phyloP scores from a whole-genome alignment of 441 rosid species.

The Croton setiger region DNA sequence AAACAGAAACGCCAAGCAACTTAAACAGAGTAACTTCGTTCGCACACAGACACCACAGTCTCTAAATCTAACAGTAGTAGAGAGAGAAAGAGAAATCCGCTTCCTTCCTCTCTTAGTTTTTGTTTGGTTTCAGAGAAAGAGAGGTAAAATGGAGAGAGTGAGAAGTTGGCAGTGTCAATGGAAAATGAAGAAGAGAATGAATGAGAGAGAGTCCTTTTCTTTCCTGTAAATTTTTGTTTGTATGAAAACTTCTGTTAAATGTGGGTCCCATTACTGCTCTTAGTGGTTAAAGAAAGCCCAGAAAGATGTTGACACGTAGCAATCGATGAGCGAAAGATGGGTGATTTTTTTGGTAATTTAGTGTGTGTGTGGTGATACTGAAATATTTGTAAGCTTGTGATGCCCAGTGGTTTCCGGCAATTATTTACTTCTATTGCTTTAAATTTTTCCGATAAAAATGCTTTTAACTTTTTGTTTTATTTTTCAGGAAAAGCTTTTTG shows the following conservation, averaged over 20 bases:
- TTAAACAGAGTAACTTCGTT: background rate
- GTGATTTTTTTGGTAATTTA: background rate
- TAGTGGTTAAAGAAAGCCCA: slow-evolving; percentile 10
- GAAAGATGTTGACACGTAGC: slow-evolving; percentile 16
- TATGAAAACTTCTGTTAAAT: slow-evolving; percentile 8
- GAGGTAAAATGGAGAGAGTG: background rate
- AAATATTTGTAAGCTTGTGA: slow-evolving; percentile 4
- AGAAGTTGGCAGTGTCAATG: background rate
- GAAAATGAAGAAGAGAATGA: background rate
- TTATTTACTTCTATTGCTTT: background rate
- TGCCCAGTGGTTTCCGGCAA: background rate
- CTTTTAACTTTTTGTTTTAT: background rate
- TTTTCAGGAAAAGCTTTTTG: background rate
- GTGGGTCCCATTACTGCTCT: background rate
- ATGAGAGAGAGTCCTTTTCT: background rate
- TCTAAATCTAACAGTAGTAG: background rate
- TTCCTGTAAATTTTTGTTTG: background rate
- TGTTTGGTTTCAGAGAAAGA: too few relatives aligned
- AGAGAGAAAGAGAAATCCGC: background rate
- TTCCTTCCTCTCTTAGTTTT: background rate
- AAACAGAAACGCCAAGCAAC: background rate
- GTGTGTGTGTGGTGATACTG: background rate
- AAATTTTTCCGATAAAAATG: background rate
- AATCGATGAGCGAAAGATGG: background rate
- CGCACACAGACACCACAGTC: background rate